Conservation (phyloP, 108 stramenopile species). For the Hondaea fermentalgiana region DNA sequence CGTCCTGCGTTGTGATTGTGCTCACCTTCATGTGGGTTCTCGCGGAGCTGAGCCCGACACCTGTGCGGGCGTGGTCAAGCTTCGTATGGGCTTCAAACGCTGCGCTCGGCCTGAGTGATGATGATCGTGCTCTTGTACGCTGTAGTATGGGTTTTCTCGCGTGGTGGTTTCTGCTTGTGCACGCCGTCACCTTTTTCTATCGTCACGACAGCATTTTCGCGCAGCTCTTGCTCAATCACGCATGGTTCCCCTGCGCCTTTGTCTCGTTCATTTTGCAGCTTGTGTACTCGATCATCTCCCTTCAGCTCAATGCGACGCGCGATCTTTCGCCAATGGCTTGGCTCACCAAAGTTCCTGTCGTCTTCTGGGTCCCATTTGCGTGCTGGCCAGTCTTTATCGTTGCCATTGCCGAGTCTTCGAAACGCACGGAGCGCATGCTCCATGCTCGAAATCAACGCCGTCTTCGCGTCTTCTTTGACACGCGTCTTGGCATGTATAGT, state of each 20-base stretch:
- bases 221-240: background rate
- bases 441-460: background rate
- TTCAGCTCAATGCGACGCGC: background rate
- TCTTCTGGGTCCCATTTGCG: background rate
- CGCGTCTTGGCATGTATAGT: slow-evolving; percentile 7
- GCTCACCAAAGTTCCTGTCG: background rate
- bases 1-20: background rate
- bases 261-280: background rate
- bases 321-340: background rate
- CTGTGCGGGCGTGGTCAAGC: background rate
- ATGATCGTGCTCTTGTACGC: background rate
- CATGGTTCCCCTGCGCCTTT: background rate
- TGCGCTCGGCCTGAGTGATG: background rate
- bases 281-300: background rate
- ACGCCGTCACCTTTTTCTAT: background rate
- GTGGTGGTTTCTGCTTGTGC: background rate
- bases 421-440: background rate
- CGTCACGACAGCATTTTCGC: background rate
- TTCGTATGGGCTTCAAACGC: background rate
- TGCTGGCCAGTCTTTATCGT: background rate
- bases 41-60: background rate
- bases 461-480: background rate
- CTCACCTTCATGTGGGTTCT: background rate
- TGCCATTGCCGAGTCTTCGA: background rate
- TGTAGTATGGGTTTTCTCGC: background rate